Conservation (phyloP, 768 basidiomycete genomes). For the Tricholoma flavovirens region DNA sequence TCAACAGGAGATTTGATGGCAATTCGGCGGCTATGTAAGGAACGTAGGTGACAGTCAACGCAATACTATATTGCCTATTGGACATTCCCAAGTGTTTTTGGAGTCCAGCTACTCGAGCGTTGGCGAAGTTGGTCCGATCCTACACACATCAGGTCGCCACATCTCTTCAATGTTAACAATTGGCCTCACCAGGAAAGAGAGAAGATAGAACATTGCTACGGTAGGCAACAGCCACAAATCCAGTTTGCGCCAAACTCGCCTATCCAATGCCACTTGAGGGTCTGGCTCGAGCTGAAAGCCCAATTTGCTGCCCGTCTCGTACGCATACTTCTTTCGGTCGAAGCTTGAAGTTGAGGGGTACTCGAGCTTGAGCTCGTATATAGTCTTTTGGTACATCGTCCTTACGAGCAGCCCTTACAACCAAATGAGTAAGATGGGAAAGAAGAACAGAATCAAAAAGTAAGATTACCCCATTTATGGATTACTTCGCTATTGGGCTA, state of each 20-base stretch:
- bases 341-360: not conserved
- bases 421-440: no score
- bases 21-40: constrained; percentile 56
- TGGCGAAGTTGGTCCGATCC: constrained; percentile 53
- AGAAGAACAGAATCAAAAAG: no score
- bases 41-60: constrained; percentile 42
- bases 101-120: constrained; percentile 58
- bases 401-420: no score
- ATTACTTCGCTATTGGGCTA: no score
- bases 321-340: not conserved
- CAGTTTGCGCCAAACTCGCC: constrained; percentile 27
- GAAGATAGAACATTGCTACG: constrained; percentile 30
- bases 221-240: constrained; percentile 32
- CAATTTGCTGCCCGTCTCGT: not conserved
- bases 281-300: not conserved
- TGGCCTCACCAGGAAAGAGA: constrained; percentile 18
- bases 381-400: no score
- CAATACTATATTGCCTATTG: constrained; percentile 43
- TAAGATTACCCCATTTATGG: no score
- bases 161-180: not conserved
- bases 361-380: no score
- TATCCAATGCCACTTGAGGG: not conserved
- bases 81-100: constrained; percentile 48
- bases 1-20: constrained; percentile 56
- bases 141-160: constrained; percentile 9